phyloP scores from a whole-genome alignment of 2,329 filamentous ascomycete genomes.

The Pleurostoma richardsiae region DNA sequence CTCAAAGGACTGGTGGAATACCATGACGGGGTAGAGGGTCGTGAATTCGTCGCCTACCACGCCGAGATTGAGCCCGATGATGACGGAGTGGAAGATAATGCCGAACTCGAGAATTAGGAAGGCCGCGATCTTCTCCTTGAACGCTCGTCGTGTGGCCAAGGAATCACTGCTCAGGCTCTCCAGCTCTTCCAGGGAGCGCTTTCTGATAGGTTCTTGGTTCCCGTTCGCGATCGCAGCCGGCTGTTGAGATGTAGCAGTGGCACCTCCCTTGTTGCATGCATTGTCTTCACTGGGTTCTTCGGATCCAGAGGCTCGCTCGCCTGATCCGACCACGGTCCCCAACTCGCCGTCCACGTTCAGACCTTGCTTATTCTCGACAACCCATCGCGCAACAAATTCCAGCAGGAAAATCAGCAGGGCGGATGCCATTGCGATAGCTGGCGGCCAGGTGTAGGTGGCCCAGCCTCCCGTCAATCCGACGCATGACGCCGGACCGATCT shows the following conservation, averaged over 20 bases:
- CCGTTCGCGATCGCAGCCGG: not conserved
- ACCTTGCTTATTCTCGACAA: constrained; percentile 41
- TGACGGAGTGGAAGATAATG: constrained; percentile 58
- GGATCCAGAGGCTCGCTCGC: not conserved
- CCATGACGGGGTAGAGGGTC: constrained; percentile 52
- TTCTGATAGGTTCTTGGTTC: not conserved
- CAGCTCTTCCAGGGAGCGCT: constrained; percentile 6
- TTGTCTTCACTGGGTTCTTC: not conserved
- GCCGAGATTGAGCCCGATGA: constrained; percentile 57
- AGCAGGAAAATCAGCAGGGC: constrained; percentile 44
- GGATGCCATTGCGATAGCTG: constrained; percentile 42
- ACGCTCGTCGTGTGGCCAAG: constrained; percentile 20
- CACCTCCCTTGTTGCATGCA: no score
- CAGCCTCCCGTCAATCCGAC: constrained; percentile 44
- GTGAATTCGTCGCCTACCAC: constrained; percentile 50
- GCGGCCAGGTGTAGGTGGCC: constrained; percentile 45
- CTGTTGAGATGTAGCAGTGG: not conserved
- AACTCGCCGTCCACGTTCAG: constrained; percentile 10
- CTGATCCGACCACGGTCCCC: not conserved
- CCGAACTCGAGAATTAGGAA: constrained; percentile 50
- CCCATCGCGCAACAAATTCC: constrained; percentile 44
- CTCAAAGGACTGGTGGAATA: constrained; percentile 60
- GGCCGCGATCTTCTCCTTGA: constrained; percentile 35
- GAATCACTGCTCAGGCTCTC: constrained; percentile 13
- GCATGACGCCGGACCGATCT: constrained; percentile 29